phyloP scores from a whole-genome alignment of 345 rosid species.

The Populus ilicifolia region DNA sequence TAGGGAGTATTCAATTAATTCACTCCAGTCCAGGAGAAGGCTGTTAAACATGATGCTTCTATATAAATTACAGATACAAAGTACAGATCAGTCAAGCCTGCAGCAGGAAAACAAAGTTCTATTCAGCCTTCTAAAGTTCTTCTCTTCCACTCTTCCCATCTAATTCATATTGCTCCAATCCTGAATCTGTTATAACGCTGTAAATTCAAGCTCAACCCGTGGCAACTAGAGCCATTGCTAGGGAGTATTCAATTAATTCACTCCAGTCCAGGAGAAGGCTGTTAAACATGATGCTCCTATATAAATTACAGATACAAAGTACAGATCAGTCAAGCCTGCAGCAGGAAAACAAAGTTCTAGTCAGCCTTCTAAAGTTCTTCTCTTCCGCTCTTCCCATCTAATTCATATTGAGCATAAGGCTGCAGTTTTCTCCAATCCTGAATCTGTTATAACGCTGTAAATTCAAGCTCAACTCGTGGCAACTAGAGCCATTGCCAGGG shows the following conservation, averaged over 20 bases:
- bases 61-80: not conserved
- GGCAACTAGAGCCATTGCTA: not conserved
- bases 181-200: not conserved
- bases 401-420: not conserved
- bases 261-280: not conserved
- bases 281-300: not conserved
- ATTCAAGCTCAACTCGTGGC: not conserved
- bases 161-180: not conserved
- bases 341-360: not conserved
- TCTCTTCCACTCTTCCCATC: not conserved
- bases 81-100: not conserved
- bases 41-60: not conserved
- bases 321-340: not conserved
- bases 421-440: not conserved
- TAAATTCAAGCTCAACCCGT: not conserved
- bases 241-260: not conserved
- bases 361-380: not conserved
- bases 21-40: not conserved
- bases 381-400: not conserved
- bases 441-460: not conserved
- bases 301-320: not conserved
- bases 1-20: not conserved
- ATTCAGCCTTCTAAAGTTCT: not conserved
- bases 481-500: not conserved
- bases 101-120: not conserved